Base-by-base conservation (phyloP, 2,329 filamentous ascomycete species). In the Sphaerulina musiva region DNA sequence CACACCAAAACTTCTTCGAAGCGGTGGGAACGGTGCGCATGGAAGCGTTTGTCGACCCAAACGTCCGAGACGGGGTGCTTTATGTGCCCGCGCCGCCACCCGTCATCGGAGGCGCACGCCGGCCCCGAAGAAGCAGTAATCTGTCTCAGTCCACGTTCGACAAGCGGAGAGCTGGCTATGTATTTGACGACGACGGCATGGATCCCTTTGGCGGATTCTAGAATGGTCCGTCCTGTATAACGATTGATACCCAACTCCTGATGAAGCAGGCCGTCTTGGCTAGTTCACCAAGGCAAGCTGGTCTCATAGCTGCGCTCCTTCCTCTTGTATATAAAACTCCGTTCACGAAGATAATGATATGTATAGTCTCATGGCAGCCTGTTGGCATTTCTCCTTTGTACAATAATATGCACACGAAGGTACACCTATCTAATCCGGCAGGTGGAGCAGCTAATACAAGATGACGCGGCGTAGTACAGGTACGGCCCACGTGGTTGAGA, bases 21-120 rank as follows among this genome's bases (percentile, higher is more conserved):
- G 87, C 87, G 1, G 85, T 95, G 54, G 90, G 91, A 1, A 97
- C 91, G 1, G 83, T 97, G 45, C 83, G 93, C 29, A 97, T 98
- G 92, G 92, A 97, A 70, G 93, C 93, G 0, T 98, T 97, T 69
- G 95, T 98, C 62, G 80, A 83, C 59, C 73, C 74, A 1, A 62
- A 62, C 46, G 58, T 67, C 12, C 54, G 62, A 36, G 61, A 69
- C 49, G 64, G 67, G 17, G 64, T 68, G 11, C 54, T 67, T 8
- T 67, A 68, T 48, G 62, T 69, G 26, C 64, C 65, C 7, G 64
- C 62, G 5, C 64, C 66, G 12, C 64, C 62, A 23, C 57, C 59
- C 10, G 54, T 53, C 40, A 44, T 59, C 44, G 54, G 56, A 26
- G 59, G 54, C 3, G 51, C 55, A 14, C 55, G 62, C 31, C 52